These are phyloP conservation scores for Filobasidium wieringae DNA, from an alignment of 768 basidiomycete species.

Conservation along the genomic window DNA sequence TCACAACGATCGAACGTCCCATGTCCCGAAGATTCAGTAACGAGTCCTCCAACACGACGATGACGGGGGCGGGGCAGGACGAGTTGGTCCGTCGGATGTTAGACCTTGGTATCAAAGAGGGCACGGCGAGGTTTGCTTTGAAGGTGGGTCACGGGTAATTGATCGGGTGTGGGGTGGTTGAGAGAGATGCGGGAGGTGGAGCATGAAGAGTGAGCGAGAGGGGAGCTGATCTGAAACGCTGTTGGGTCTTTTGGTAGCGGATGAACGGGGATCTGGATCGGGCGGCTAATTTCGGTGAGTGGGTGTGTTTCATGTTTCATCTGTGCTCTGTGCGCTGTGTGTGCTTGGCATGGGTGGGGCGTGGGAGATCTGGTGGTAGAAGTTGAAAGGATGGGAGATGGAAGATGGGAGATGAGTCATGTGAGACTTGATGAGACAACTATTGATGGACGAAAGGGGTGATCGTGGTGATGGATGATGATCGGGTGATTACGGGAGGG, in stretches of 20 bases:
- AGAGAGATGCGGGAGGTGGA: not conserved
- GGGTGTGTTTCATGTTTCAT: no score
- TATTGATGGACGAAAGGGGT: no score
- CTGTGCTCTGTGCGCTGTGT: not conserved
- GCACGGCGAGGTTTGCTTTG: constrained; percentile 29
- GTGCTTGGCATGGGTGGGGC: not conserved
- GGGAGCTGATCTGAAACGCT: not conserved
- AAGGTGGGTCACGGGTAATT: constrained; percentile 18
- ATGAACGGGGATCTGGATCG: constrained; percentile 26
- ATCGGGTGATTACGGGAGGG: no score
- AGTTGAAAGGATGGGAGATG: not conserved
- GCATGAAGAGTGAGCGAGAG: not conserved
- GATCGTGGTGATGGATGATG: no score
- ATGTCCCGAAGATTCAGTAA: no score
- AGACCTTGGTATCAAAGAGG: constrained; percentile 29
- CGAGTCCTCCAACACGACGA: no score
- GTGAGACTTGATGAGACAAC: no score
- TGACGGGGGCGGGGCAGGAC: no score
- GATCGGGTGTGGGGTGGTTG: not conserved
- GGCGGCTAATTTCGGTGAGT: constrained; percentile 38
- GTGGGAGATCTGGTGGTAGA: not conserved
- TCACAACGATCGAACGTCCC: no score
- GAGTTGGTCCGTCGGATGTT: constrained; percentile 23
- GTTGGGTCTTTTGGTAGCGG: constrained; percentile 15
- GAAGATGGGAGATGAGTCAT: not conserved